These are phyloP conservation scores for Termitomyces eurrhizus DNA, from an alignment of 768 basidiomycete species.

Conservation along the genomic window DNA sequence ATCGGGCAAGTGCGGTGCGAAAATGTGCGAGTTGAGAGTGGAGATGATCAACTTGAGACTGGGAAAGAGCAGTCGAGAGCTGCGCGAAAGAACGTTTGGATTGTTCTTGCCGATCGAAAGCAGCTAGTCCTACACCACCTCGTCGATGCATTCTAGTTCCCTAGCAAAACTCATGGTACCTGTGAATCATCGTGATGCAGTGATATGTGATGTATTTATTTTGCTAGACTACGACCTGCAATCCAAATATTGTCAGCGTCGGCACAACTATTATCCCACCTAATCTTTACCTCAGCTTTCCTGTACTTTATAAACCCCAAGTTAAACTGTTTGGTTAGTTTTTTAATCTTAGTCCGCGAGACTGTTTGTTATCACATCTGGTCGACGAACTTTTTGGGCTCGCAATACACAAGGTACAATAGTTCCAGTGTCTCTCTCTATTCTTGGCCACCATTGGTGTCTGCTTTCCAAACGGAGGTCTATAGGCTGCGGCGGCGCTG, in stretches of 20 bases:
- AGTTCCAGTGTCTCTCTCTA: too few relatives aligned
- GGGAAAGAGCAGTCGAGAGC: conserved; percentile 76
- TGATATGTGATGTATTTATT: not conserved
- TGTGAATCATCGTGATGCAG: not conserved
- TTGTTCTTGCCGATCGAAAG: conserved; percentile 84
- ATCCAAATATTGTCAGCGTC: not conserved
- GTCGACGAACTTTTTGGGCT: too few relatives aligned
- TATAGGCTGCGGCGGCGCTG: not conserved
- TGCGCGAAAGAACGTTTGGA: conserved; percentile 77
- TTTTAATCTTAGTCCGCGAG: too few relatives aligned
- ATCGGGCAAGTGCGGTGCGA: conserved; percentile 71
- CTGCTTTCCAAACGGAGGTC: too few relatives aligned
- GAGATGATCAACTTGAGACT: conserved; percentile 72
- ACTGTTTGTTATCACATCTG: too few relatives aligned
- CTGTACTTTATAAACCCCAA: too few relatives aligned
- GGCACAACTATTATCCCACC: too few relatives aligned
- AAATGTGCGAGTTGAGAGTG: conserved; percentile 82
- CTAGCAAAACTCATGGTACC: not conserved
- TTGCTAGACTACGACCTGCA: not conserved
- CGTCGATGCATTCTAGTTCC: conserved; percentile 54
- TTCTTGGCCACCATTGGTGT: too few relatives aligned
- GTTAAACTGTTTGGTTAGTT: too few relatives aligned
- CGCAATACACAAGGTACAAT: too few relatives aligned
- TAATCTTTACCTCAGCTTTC: too few relatives aligned
- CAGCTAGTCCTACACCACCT: conserved; percentile 84